Percentiles rank a stretch among this genome's conserved stretches.
Conservation (phyloP, 257 asterid genomes). For the Penstemon barbatus region DNA sequence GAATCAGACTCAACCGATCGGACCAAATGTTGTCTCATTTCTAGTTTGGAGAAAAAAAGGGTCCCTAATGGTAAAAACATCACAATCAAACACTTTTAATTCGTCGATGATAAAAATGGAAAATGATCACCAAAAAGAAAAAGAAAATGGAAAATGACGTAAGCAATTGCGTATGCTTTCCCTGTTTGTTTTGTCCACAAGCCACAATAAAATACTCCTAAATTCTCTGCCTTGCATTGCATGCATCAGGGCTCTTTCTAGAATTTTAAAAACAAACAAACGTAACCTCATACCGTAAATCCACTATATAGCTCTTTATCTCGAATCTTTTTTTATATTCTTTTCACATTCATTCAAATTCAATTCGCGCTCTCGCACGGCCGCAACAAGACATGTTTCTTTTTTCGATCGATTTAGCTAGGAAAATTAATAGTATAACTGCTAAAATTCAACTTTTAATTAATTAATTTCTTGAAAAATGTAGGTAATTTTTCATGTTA, state of each 20-base stretch:
- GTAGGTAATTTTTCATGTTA: too few species aligned
- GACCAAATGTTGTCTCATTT: too few species aligned
- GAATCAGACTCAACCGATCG: slow-evolving; percentile 26
- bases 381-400: too few species aligned
- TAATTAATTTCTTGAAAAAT: too few species aligned
- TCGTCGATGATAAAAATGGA: slow-evolving; percentile 30
- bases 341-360: too few species aligned
- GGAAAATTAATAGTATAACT: too few species aligned
- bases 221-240: too few species aligned
- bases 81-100: slow-evolving; percentile 23
- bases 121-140: slow-evolving; percentile 9
- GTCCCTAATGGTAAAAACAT: neutral
- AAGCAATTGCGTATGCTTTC: slow-evolving; percentile 27
- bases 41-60: neutral
- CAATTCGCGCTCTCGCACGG: too few species aligned
- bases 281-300: slow-evolving; percentile 17
- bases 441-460: too few species aligned
- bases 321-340: neutral
- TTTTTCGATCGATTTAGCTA: too few species aligned
- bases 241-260: neutral
- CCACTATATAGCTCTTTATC: too few species aligned
- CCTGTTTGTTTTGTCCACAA: slow-evolving; percentile 6
- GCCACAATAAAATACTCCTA: too few species aligned
- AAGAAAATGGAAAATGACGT: slow-evolving; percentile 33
- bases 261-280: slow-evolving; percentile 20